Evolutionary conservation across 2,329 filamentous ascomycete genomes (phyloP).

Genomic region (Daldinia sp.): DNA sequence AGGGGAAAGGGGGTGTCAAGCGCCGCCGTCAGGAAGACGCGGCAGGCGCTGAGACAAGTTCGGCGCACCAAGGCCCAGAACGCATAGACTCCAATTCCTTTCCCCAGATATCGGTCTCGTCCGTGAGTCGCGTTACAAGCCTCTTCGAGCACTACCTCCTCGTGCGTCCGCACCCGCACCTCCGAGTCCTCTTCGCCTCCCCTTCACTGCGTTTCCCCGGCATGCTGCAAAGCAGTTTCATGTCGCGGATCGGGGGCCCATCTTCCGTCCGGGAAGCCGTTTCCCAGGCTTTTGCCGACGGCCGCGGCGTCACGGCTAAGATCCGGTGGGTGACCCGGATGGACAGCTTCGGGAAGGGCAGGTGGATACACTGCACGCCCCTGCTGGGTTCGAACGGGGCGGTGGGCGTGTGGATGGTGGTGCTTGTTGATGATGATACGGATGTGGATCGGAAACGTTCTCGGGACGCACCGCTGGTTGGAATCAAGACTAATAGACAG

Average conservation of each 20-base stretch:
- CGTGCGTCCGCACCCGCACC: conserved; percentile 72
- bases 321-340: conserved; percentile 73
- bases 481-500: conserved; percentile 28
- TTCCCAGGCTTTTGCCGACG: conserved; percentile 71
- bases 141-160: conserved; percentile 71
- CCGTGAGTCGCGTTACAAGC: conserved; percentile 54
- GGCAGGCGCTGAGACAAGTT: conserved; percentile 51
- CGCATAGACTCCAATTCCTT: conserved; percentile 36
- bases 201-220: conserved; percentile 75
- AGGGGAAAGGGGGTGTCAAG: conserved; percentile 72
- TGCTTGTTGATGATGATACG: conserved; percentile 75
- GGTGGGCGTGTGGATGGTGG: conserved; percentile 83
- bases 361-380: conserved; percentile 84
- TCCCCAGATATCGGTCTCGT: conserved; percentile 25
- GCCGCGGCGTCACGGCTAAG: conserved; percentile 79
- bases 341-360: conserved; percentile 68
- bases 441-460: conserved; percentile 22
- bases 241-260: conserved; percentile 66
- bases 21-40: conserved; percentile 63
- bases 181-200: conserved; percentile 77
- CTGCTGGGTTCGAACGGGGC: conserved; percentile 73
- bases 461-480: conserved; percentile 47
- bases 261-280: conserved; percentile 62
- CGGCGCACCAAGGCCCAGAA: conserved; percentile 41
- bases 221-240: conserved; percentile 71